A percentile compares a stretch with the other conserved stretches of the same genome.
Evolutionary conservation across 164 flowering plant species (phyloP).

Genomic region (Protea cynaroides): DNA sequence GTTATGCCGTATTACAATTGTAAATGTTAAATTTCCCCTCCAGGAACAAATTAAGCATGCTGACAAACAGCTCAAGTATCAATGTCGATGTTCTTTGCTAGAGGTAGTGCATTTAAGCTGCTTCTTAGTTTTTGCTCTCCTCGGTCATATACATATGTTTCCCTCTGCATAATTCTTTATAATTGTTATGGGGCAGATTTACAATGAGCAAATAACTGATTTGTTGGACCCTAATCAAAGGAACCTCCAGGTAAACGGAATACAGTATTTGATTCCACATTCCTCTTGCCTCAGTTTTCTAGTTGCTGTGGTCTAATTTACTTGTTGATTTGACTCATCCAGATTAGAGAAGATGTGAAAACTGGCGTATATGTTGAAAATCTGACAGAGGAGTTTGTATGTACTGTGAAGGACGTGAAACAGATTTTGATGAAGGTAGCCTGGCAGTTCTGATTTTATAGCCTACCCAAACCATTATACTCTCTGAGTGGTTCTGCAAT

Average conservation of each 20-base stretch:
- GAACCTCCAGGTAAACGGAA: constrained; percentile 64
- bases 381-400: constrained; percentile 71
- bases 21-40: too few relatives aligned
- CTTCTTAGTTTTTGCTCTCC: neutral
- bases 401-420: constrained; percentile 59
- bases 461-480: too few relatives aligned
- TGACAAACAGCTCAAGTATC: constrained; percentile 75
- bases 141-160: neutral
- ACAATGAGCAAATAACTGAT: constrained; percentile 98
- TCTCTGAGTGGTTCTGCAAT: too few relatives aligned
- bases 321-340: constrained; percentile 10
- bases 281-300: neutral
- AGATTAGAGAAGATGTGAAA: constrained; percentile 94
- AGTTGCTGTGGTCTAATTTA: neutral
- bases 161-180: neutral
- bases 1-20: too few relatives aligned
- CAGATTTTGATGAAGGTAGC: constrained; percentile 72
- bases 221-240: constrained; percentile 76
- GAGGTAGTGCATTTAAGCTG: constrained; percentile 46
- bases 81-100: constrained; percentile 91
- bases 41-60: constrained; percentile 87
- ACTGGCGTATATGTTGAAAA: constrained; percentile 96
- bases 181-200: constrained; percentile 52
- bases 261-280: neutral
- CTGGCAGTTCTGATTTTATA: neutral